Evolutionary conservation across 1,139 yeast genomes (phyloP), one percentile per base, ranked within the genome.

Genomic region (Fermentozyma sake): DNA sequence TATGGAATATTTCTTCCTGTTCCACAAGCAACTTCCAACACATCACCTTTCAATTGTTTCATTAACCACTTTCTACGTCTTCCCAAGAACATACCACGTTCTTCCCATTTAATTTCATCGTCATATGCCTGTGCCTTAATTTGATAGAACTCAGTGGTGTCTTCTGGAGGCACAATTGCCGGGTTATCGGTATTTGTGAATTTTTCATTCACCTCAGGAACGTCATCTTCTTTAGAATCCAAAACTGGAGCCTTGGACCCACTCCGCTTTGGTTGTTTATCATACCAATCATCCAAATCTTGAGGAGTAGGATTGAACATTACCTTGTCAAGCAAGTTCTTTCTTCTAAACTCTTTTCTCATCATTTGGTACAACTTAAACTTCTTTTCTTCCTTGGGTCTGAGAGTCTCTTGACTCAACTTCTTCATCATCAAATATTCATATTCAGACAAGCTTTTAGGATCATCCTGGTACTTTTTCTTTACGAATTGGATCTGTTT

Each of bases 1-100:
- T 81, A 87, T 26, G 82, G 78, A 35, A 89, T 71, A 49, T 91
- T 91, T 52, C 98, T 72, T 4, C 98, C 98, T 0, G 98, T 91
- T 31, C 98, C 98, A 50, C 95, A 85, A 0, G 96, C 82, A 11
- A 89, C 91, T 55, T 93, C 98, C 34, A 91, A 61, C 1, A 87
- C 96, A 50, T 87, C 96, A 16, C 97, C 97, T 34, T 64, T 58
- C 28, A 83, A 72, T 37, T 85, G 82, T 26, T 68, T 72, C 86
- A 84, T 82, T 26, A 86, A 60, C 84, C 94, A 82, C 43, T 77
- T 76, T 45, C 99, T 73, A 58, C 87, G 76, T 41, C 73, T 69
- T 23, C 95, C 94, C 72, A 91, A 76, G 26, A 84, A 70, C 36
- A 93, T 77, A 28, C 85, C 73, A 30, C 79, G 60, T 50, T 91